Conservation (phyloP, 805 yeast genomes). For the Suhomyces canberraensis region DNA sequence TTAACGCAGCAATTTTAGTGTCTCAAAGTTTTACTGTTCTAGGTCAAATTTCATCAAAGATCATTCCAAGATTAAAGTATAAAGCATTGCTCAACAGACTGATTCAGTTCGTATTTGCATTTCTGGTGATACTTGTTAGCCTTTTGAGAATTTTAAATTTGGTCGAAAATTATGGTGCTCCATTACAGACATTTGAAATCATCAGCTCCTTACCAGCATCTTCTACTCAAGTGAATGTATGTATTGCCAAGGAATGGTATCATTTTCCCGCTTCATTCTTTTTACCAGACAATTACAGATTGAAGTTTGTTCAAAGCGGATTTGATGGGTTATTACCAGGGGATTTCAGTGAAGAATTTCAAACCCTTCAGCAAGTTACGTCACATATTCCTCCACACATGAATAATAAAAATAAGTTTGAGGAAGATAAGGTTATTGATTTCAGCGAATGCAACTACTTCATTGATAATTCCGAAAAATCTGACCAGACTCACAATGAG, state of each 20-base stretch:
- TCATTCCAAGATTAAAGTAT: background rate
- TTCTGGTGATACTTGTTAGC: conserved; percentile 35
- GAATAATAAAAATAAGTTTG: conserved; percentile 74
- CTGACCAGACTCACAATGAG: conserved; percentile 46
- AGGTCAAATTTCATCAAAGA: conserved; percentile 3
- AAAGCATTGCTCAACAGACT: conserved; percentile 8
- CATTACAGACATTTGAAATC: conserved; percentile 36
- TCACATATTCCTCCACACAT: conserved; percentile 56
- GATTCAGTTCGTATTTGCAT: conserved; percentile 15
- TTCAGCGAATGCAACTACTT: conserved; percentile 62
- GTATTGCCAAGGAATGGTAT: conserved; percentile 96
- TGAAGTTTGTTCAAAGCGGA: conserved; percentile 69
- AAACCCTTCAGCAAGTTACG: conserved; percentile 25
- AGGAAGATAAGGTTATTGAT: conserved; percentile 50
- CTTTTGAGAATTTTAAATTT: conserved; percentile 57
- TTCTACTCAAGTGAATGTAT: conserved; percentile 45
- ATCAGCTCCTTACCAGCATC: conserved; percentile 8
- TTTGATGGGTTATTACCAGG: conserved; percentile 89
- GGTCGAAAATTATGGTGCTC: conserved; percentile 68
- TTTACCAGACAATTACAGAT: conserved; percentile 58
- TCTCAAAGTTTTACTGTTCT: conserved; percentile 12
- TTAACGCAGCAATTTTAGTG: conserved; percentile 57
- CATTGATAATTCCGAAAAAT: conserved; percentile 58
- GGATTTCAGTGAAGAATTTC: conserved; percentile 56
- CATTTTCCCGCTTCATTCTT: conserved; percentile 88